These are phyloP conservation scores for Mikania micrantha DNA, from an alignment of 129 eudicot genomes.

Conservation along the genomic window DNA sequence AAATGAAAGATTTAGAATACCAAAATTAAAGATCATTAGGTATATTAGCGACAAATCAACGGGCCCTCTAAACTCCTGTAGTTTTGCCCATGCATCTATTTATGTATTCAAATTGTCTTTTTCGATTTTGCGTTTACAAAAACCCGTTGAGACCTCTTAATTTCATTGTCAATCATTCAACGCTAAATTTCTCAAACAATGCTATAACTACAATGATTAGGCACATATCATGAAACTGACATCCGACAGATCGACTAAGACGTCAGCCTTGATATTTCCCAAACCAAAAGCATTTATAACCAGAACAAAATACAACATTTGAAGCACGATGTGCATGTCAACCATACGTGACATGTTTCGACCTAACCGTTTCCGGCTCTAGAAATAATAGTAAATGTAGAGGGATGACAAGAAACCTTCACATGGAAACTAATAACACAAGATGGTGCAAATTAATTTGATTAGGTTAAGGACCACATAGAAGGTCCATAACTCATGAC, in stretches of 20 bases:
- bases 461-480: conserved; percentile 34
- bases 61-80: neutral
- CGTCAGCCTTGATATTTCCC: neutral
- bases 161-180: neutral
- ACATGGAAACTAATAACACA: conserved; percentile 33
- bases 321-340: neutral
- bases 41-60: neutral
- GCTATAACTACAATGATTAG: conserved; percentile 19
- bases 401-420: conserved; percentile 31
- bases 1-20: neutral
- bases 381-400: conserved; percentile 7
- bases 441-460: conserved; percentile 23
- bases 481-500: conserved; percentile 33
- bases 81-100: neutral
- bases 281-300: neutral
- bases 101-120: neutral
- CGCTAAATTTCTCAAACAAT: conserved; percentile 1
- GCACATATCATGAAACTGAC: conserved; percentile 15
- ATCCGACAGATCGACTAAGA: conserved; percentile 16
- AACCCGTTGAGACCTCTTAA: neutral
- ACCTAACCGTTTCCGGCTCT: neutral
- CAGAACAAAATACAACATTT: neutral
- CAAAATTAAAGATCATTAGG: neutral
- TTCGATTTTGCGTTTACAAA: neutral
- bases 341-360: neutral